Evolutionary conservation across 2,329 filamentous ascomycete genomes (phyloP), one percentile per base, ranked within the genome.

Genomic region (Fusarium chaquense): DNA sequence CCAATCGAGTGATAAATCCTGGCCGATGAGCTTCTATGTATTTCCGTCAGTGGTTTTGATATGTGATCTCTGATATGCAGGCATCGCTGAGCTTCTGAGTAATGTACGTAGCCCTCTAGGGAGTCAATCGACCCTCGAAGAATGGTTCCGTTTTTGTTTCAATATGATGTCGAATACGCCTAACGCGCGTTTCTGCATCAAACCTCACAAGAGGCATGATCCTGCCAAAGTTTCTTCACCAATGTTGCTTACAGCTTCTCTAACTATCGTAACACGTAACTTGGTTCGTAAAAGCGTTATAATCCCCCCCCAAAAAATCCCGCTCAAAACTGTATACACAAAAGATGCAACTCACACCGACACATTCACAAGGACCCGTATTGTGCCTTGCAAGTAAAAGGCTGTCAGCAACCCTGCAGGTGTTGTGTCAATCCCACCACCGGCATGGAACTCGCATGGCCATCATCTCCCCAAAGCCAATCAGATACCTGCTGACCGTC

Each of bases 391-490:
- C n/a, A 22, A 41, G 43, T 30, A 40, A 18, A 44, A 28, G 44
- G 10, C 11, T 26, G 35, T 30, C 24, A 69, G 65, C 50, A 36
- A 28, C 47, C 58, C 58, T 70, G 56, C 58, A 60, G 47, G 47
- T 32, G 36, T 70, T 62, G 69, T 61, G 63, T 70, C 61, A 69
- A 70, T 36, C 57, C 67, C 62, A 67, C 62, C 47, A 49, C 33
- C 24, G 69, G 58, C 53, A 64, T 35, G 36, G 45, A 45, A 61
- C 36, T 62, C 22, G 35, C 54, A 57, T 55, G 57, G n/a, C 59
- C 41, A 51, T 69, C 52, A 47, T 69, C 60, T 30, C 61, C 32
- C 67, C 72, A 72, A 38, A 69, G 35, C 72, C 72, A 74, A 71
- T 73, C 72, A 57, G 67, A 62, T 22, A 58, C 54, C 38, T 73